phyloP scores from a whole-genome alignment of 257 asterid species.

The Plantago major region DNA sequence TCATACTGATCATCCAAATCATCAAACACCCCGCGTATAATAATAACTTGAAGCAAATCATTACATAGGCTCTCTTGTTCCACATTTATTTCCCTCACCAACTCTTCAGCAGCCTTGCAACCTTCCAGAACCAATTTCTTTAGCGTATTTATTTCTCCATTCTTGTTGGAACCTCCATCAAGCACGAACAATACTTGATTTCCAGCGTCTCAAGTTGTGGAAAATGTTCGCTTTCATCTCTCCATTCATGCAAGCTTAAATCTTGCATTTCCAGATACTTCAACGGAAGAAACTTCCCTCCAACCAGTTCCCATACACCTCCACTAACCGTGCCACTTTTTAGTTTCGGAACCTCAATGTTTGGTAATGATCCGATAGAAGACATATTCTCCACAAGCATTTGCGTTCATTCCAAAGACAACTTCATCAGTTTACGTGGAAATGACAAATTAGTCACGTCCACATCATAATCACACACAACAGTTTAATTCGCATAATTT shows the following conservation, averaged over 20 bases:
- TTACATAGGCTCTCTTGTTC: not conserved
- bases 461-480: not conserved
- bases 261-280: conserved; percentile 2
- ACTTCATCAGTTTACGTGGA: not conserved
- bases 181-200: not conserved
- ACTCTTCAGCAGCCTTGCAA: not conserved
- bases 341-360: not conserved
- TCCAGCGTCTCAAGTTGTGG: not conserved
- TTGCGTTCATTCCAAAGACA: not conserved
- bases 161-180: not conserved
- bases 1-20: no score
- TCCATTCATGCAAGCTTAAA: not conserved
- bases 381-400: not conserved
- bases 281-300: not conserved
- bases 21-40: no score
- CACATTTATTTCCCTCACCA: not conserved
- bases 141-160: conserved; percentile 1
- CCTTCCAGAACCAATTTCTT: not conserved
- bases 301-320: not conserved
- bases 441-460: not conserved
- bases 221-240: not conserved
- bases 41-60: not conserved
- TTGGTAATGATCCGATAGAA: not conserved
- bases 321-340: conserved; percentile 3
- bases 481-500: no score